A percentile compares a stretch with the other conserved stretches of the same genome.
These are phyloP conservation scores for Anthracocystis walkeri DNA, from an alignment of 1,284 basidiomycete genomes.

Conservation along the genomic window DNA sequence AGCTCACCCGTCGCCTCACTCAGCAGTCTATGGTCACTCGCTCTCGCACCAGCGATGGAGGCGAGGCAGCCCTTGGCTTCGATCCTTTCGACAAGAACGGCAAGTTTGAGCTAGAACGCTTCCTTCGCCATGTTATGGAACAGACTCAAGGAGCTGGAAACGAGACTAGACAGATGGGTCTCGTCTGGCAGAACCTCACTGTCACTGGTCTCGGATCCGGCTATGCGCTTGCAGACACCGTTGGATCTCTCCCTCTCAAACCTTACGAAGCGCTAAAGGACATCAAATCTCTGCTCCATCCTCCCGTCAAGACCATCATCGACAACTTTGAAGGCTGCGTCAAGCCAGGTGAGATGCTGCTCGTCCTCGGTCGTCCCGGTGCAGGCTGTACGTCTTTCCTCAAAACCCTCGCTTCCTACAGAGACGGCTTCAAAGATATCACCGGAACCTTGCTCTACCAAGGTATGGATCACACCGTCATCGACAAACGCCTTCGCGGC, in stretches of 20 bases:
- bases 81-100: slow-evolving; percentile 64
- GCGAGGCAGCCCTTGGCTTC: slow-evolving; percentile 18
- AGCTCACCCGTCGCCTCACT: slow-evolving; percentile 49
- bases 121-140: slow-evolving; percentile 61
- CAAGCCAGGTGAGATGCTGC: slow-evolving; percentile 65
- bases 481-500: slow-evolving; percentile 54
- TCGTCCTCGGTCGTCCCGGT: slow-evolving; percentile 65
- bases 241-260: slow-evolving; percentile 48
- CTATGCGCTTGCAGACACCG: slow-evolving; percentile 42
- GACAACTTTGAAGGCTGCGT: slow-evolving; percentile 57
- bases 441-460: slow-evolving; percentile 54
- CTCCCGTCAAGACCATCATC: slow-evolving; percentile 58
- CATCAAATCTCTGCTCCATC: slow-evolving; percentile 38
- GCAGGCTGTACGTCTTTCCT: slow-evolving; percentile 62
- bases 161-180: slow-evolving; percentile 53
- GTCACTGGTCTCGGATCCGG: slow-evolving; percentile 60
- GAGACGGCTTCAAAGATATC: slow-evolving; percentile 61
- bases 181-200: slow-evolving; percentile 53
- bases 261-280: slow-evolving; percentile 38
- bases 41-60: slow-evolving; percentile 23
- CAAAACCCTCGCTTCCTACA: slow-evolving; percentile 62
- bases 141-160: slow-evolving; percentile 60
- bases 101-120: slow-evolving; percentile 68
- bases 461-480: slow-evolving; percentile 55
- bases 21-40: slow-evolving; percentile 29